Base-by-base conservation (phyloP, 192 early-diverging fungal genomes). In the Podila minutissima region DNA sequence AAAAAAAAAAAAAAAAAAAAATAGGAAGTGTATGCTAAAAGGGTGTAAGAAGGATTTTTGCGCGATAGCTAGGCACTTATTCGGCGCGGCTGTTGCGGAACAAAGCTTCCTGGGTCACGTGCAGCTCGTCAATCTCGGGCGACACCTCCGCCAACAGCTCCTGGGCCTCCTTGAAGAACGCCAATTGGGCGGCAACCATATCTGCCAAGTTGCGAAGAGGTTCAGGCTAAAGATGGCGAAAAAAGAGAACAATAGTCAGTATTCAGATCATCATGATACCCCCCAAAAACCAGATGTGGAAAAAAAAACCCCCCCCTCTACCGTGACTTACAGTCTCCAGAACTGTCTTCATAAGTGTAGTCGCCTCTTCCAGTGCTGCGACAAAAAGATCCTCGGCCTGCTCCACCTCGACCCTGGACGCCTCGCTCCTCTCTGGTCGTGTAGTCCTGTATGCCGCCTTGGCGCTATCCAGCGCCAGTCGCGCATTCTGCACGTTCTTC, bases 331-430 rank as follows among this genome's bases (percentile, higher is more conserved):
- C 89, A 76, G 87, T 94, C 74, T 96, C 96, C 31, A 98, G 89
- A 10, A 97, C 95, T 28, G 91, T 84, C 76, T 94, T 94, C 98
- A 99, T 99, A 68, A 96, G 89, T 11, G 86, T 92, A 83, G 96
- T 99, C 22, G 96, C 95, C 74, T 98, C 96, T 77, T 98, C 97
- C 32, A 99, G 93, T 8, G 94, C 93, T 17, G 93, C 94, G 9
- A 98, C 96, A 90, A 98, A 98, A 63, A 93, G 91, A 87, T 98
- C 98, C 83, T 99, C 97, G 20, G 95, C 92, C 46, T 91, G 85
- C 75, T 96, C 94, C n/a, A 97, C 94, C 64, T 98, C 96, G 7
- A 89, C 74, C 29, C 95, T 89, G 28, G 89, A 89, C 37, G 85
- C 91, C 48, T 97, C 96, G 10, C 89, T 91, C 32, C 83, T 82